Percentiles rank a stretch among this genome's conserved stretches.
Conservation (phyloP, 2,329 filamentous ascomycete genomes). For the Xylaria sp. region DNA sequence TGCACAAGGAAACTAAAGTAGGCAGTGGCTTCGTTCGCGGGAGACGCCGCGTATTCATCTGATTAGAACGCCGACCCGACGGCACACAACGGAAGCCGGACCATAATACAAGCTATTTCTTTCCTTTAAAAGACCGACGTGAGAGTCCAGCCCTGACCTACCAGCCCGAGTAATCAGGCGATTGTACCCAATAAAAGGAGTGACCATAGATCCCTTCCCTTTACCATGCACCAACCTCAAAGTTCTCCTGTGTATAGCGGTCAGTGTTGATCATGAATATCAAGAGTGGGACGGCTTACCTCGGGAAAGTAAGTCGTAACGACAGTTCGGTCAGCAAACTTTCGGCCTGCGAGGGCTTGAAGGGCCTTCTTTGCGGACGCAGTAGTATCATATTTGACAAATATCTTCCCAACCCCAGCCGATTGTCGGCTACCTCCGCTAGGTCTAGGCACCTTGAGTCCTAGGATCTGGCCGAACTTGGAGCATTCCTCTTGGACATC, state of each 20-base stretch:
- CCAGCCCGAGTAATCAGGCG: conserved; percentile 9
- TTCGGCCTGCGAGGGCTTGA: conserved; percentile 86
- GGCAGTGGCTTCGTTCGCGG: conserved; percentile 2
- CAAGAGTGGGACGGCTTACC: conserved; percentile 50
- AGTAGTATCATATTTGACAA: conserved; percentile 83
- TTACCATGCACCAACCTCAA: conserved; percentile 89
- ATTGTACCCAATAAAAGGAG: conserved; percentile 13
- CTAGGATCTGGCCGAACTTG: conserved; percentile 83
- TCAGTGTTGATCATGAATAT: conserved; percentile 35
- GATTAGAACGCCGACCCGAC: conserved; percentile 13
- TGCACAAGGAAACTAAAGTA: conserved; percentile 7
- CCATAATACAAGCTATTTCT: conserved; percentile 23
- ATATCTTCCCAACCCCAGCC: conserved; percentile 95
- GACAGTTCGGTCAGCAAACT: conserved; percentile 95
- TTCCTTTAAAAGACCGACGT: conserved; percentile 5
- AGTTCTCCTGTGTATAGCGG: conserved; percentile 72
- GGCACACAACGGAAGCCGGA: neutral
- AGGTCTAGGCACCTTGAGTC: conserved; percentile 92
- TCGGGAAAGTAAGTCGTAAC: conserved; percentile 97
- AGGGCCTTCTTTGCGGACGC: conserved; percentile 84
- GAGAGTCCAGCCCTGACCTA: conserved; percentile 9
- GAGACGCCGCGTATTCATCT: conserved; percentile 8
- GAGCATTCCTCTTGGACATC: conserved; percentile 91
- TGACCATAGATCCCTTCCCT: conserved; percentile 1
- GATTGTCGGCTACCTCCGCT: conserved; percentile 80